These are phyloP conservation scores for Lasiodiplodia sp. DNA, from an alignment of 2,329 filamentous ascomycete species.

Conservation along the genomic window DNA sequence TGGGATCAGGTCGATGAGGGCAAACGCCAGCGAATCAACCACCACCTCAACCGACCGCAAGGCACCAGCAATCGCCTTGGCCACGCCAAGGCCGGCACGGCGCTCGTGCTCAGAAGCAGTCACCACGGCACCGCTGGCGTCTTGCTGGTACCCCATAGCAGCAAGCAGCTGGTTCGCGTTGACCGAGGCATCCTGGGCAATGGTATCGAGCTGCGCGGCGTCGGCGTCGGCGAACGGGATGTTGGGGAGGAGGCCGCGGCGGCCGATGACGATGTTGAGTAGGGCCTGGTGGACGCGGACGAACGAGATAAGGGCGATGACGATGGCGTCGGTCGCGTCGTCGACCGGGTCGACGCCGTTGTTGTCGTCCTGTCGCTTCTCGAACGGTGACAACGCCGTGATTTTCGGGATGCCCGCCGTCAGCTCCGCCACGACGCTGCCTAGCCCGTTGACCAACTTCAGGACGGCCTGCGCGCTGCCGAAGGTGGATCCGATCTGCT, in stretches of 20 bases:
- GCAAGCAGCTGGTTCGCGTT: not conserved
- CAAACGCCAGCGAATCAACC: constrained; percentile 30
- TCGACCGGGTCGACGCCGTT: not conserved
- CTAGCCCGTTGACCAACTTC: constrained; percentile 28
- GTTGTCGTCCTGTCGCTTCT: too few species aligned
- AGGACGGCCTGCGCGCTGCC: constrained; percentile 15
- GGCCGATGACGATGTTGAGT: constrained; percentile 32
- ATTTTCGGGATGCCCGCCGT: constrained; percentile 3
- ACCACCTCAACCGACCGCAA: constrained; percentile 28
- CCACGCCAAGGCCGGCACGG: not conserved
- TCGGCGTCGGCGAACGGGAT: constrained; percentile 2
- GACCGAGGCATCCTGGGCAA: too few species aligned
- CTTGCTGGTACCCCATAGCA: too few species aligned
- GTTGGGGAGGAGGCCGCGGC: constrained; percentile 24
- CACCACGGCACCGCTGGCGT: too few species aligned
- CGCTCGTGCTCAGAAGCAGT: not conserved
- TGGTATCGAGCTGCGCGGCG: not conserved
- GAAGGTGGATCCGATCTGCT: constrained; percentile 18
- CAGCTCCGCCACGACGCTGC: not conserved
- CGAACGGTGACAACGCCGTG: constrained; percentile 1
- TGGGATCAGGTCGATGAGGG: constrained; percentile 29
- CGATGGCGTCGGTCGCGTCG: constrained; percentile 29
- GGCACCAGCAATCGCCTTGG: constrained; percentile 24
- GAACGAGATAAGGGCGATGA: constrained; percentile 30
- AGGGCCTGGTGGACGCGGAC: constrained; percentile 32